Conservation (phyloP, 345 rosid species). For the Nasturtium officinale region DNA sequence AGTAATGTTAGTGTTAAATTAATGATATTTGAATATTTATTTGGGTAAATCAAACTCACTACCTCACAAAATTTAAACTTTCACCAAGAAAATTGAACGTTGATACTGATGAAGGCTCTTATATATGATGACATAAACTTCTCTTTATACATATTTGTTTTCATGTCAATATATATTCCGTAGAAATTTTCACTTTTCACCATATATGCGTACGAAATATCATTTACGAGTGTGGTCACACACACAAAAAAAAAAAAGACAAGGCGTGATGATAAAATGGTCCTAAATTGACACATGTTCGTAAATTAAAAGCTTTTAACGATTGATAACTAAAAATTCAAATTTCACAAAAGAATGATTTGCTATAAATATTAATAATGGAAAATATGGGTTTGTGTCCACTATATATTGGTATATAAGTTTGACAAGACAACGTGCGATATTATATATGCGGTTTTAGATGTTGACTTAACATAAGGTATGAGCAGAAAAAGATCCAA, state of each 20-base stretch:
- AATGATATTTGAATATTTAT: no score
- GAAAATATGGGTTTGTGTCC: constrained; percentile 35
- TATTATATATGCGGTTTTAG: constrained; percentile 37
- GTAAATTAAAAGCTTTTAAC: constrained; percentile 33
- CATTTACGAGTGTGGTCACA: constrained; percentile 38
- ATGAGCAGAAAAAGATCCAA: constrained; percentile 32
- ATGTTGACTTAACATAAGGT: constrained; percentile 43
- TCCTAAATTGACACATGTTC: constrained; percentile 42
- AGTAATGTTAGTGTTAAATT: no score
- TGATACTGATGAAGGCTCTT: not conserved
- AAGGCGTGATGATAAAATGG: constrained; percentile 45
- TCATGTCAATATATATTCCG: not conserved
- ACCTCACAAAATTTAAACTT: not conserved
- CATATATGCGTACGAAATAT: constrained; percentile 32
- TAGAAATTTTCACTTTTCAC: constrained; percentile 15
- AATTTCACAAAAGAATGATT: constrained; percentile 46
- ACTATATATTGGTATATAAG: constrained; percentile 41
- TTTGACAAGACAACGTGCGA: constrained; percentile 43
- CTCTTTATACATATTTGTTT: not conserved
- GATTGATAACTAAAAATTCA: constrained; percentile 31
- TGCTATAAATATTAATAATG: constrained; percentile 26
- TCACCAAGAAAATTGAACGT: not conserved
- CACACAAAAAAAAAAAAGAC: constrained; percentile 20
- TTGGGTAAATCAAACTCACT: no score
- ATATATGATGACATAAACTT: not conserved